Evolutionary conservation across 192 early-diverging fungal species (phyloP), one percentile per base, ranked within the genome.

Genomic region (Coemansia sp.): DNA sequence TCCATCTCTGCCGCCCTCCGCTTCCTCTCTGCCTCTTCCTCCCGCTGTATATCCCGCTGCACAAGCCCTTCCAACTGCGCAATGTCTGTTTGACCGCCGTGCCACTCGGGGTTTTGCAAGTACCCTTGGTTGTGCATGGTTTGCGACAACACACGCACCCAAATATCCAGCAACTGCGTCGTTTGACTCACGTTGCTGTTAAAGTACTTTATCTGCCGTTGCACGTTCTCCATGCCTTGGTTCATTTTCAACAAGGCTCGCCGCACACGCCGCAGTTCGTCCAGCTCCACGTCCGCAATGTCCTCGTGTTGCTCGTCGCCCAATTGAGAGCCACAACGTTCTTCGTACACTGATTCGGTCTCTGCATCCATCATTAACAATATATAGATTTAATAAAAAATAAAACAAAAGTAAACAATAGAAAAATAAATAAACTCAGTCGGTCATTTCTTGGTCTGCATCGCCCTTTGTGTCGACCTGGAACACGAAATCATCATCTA

Each of bases 181-280:
- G 84, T 83, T 64, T 85, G 77, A 57, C 78, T 71, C 11, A 85
- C 72, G 14, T 81, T 85, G 68, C 77, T 76, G 45, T 73, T 79
- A 49, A 85, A 84, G 65, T 79, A 80, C 66, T 80, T 80, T 50
- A 80, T 65, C 43, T 80, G 77, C 35, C 64, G 68, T 23, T 74
- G 72, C 1, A 80, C 68, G 32, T 74, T 74, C 45, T 80, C 77
- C 3, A 80, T 59, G 11, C 77, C 77, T 27, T 80, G 72, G 45
- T 80, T 80, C 61, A 80, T 68, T 61, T 80, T 80, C 49, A 68
- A 54, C 12, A 80, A 61, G 2, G 72, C 67, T 6, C 71, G 77
- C 12, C 77, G 72, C 19, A 80, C 73, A 26, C 62, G 63, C 41
- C 77, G 67, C 9, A 80, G 68, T 57, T 80, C 68, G n/a, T 68